These are phyloP conservation scores for Gossypioides kirkii DNA, from an alignment of 345 rosid genomes.

Conservation along the genomic window DNA sequence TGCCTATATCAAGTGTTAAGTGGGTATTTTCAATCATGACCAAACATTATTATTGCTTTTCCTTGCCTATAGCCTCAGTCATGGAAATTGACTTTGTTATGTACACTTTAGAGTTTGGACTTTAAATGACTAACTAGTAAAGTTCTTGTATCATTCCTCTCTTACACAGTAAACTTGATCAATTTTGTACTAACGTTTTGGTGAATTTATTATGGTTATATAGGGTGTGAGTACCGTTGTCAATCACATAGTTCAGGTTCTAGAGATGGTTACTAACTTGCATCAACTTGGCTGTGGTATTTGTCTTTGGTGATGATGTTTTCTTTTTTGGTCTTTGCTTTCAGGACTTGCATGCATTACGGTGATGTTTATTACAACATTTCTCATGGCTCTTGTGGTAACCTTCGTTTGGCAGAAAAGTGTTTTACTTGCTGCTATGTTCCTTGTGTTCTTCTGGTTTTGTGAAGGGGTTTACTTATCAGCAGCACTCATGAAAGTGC, in stretches of 20 bases:
- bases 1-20: neutral
- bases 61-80: neutral
- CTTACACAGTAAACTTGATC: neutral
- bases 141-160: neutral
- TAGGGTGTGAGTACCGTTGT: neutral
- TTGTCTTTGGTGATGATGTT: conserved; percentile 7
- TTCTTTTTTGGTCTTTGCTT: conserved; percentile 14
- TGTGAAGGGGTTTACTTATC: conserved; percentile 81
- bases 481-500: conserved; percentile 71
- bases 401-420: conserved; percentile 71
- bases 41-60: neutral
- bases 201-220: neutral
- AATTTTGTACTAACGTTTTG: neutral
- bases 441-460: conserved; percentile 66
- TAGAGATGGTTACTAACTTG: conserved; percentile 4
- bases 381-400: conserved; percentile 86
- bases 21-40: neutral
- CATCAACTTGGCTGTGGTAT: neutral
- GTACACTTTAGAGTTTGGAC: neutral
- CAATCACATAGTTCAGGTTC: neutral
- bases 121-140: neutral
- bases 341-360: conserved; percentile 91
- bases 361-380: conserved; percentile 81
- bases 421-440: conserved; percentile 43
- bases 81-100: neutral